A percentile compares a stretch with the other conserved stretches of the same genome.
Conservation (phyloP, 164 flowering plant genomes). For the Magnolia changhungtana region DNA sequence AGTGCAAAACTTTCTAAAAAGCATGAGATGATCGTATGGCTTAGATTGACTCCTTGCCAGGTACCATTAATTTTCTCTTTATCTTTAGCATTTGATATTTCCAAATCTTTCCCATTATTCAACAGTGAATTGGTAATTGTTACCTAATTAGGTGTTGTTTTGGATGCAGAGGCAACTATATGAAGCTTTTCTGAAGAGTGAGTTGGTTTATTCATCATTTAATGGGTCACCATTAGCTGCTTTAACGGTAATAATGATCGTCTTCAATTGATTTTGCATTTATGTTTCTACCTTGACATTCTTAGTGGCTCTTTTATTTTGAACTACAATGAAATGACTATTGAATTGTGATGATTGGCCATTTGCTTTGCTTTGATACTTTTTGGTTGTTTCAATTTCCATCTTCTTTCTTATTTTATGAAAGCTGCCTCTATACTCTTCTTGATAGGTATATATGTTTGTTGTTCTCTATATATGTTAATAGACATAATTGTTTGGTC, state of each 20-base stretch:
- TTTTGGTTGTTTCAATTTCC: too few relatives aligned
- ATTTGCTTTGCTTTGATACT: too few relatives aligned
- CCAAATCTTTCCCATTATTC: neutral
- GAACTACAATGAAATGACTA: neutral
- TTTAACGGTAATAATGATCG: constrained; percentile 57
- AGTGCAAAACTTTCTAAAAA: constrained; percentile 67
- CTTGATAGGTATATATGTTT: too few relatives aligned
- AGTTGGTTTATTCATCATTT: constrained; percentile 80
- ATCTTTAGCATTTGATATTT: too few relatives aligned
- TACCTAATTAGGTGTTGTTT: constrained; percentile 6
- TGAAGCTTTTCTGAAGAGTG: constrained; percentile 89
- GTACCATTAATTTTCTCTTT: constrained; percentile 26
- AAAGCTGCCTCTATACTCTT: too few relatives aligned
- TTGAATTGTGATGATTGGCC: neutral
- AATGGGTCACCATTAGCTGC: constrained; percentile 98
- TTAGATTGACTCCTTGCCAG: constrained; percentile 75
- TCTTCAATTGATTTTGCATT: neutral
- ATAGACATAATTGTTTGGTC: too few relatives aligned
- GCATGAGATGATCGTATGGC: constrained; percentile 95
- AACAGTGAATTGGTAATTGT: neutral
- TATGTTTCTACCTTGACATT: neutral
- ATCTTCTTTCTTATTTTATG: too few relatives aligned
- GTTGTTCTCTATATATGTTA: too few relatives aligned
- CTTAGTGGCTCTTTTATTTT: neutral
- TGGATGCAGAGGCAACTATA: constrained; percentile 69